Evolutionary conservation across 495 filamentous ascomycete species (phyloP), one percentile per base, ranked within the genome.

Genomic region (Thermochaetoides thermophila): DNA sequence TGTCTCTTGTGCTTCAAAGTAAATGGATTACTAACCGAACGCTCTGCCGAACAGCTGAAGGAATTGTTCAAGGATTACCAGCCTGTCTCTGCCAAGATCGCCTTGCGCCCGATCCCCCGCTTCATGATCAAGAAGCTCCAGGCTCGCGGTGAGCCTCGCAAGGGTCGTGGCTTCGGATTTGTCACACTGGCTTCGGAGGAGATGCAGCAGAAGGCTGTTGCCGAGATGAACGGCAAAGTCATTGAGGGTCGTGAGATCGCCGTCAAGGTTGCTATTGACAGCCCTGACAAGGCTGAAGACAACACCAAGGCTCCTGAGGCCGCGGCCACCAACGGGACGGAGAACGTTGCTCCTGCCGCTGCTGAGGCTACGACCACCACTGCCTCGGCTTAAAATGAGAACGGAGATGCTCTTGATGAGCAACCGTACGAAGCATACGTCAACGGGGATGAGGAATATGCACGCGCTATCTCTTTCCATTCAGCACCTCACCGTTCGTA

Each of bases 71-170:
- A 62, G 37, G 82, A 71, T 32, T 97, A 95, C 66, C 61, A 79
- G 48, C 91, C 89, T 10, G 71, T 79, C 35, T 86, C 82, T 26
- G 89, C 89, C 56, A 97, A 96, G 72, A 94, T 97, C 52, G 89
- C 89, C 40, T 81, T 97, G 42, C 86, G 89, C 29, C 89, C 89
- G 24, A 97, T 97, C 48, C 91, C 91, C 32, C 87, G 85, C 44
- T 97, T 94, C 74, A 97, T 97, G 89, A 86, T 97, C 63, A 91
- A 91, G 74, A 97, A 96, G 70, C 84, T 97, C 34, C 87, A 91
- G 64, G 83, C 83, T 43, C 87, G 89, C 48, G 85, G 85, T 44
- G 89, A 97, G 67, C 80, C 87, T 40, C 91, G 89, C 69, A 97
- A 97, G 79, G 92, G 91, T 33, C 89, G 89, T 63, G 89, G 89